Evolutionary conservation across 352 stramenopile species (phyloP).

Genomic region (Globisporangium perplexum): DNA sequence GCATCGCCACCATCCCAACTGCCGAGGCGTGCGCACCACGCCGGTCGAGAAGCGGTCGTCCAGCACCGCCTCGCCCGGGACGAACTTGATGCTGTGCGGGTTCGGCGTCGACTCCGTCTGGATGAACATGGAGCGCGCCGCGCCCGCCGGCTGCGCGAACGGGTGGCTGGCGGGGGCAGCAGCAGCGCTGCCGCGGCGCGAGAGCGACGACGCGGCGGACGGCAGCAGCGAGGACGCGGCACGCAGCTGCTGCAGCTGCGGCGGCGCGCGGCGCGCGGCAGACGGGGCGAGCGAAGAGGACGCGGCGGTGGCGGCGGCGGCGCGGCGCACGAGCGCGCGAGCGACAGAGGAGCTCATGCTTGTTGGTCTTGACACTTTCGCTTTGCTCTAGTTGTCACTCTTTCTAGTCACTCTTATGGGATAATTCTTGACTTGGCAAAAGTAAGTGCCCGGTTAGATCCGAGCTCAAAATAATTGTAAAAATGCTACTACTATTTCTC

Average conservation of each 20-base stretch:
- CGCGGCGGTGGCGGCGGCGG: constrained; percentile 4
- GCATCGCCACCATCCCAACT: background rate
- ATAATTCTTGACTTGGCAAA: too few species aligned
- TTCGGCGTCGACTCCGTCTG: constrained; percentile 98
- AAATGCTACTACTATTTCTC: too few species aligned
- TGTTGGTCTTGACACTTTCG: background rate
- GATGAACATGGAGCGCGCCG: constrained; percentile 95
- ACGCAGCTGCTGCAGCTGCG: background rate
- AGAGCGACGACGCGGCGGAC: background rate
- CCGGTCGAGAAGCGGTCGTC: constrained; percentile 87
- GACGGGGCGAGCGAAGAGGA: background rate
- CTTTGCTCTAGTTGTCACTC: background rate
- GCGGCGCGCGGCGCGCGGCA: background rate
- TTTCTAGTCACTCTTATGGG: too few species aligned
- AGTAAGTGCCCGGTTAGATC: too few species aligned
- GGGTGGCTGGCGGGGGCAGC: constrained; percentile 1
- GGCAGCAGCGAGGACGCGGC: constrained; percentile 1
- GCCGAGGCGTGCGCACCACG: constrained; percentile 24
- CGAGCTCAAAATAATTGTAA: too few species aligned
- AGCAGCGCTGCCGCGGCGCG: background rate
- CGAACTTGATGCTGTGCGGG: constrained; percentile 97
- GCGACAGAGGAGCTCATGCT: constrained; percentile 11
- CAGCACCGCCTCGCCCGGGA: constrained; percentile 89
- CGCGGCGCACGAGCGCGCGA: constrained; percentile 20
- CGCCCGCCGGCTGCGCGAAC: constrained; percentile 17